Conservation (phyloP, 2,329 filamentous ascomycete genomes). For the Lasiodiplodia sp. region DNA sequence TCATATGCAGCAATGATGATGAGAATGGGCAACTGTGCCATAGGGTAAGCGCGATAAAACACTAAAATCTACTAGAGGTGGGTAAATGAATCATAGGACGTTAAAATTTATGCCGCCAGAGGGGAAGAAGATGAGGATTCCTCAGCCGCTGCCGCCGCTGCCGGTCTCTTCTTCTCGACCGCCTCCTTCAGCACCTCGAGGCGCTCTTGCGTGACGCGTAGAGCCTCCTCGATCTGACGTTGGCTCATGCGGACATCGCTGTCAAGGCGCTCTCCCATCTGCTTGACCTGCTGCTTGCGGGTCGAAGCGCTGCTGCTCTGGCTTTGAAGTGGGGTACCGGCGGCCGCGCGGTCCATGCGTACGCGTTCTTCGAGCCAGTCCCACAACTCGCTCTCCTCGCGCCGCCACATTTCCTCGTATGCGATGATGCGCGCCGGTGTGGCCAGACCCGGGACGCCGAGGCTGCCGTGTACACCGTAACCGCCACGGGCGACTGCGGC, state of each 20-base stretch:
- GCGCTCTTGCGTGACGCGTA: conserved; percentile 85
- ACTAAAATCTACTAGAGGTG: background rate
- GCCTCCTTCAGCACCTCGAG: conserved; percentile 78
- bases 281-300: conserved; percentile 52
- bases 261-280: conserved; percentile 61
- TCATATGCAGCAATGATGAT: background rate
- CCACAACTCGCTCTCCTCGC: conserved; percentile 89
- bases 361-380: conserved; percentile 90
- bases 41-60: background rate
- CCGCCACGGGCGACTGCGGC: conserved; percentile 3
- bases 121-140: conserved; percentile 49
- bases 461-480: conserved; percentile 32
- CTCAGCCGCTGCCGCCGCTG: conserved; percentile 51
- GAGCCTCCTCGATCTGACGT: conserved; percentile 78
- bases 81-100: background rate
- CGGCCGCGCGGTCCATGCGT: conserved; percentile 67
- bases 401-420: conserved; percentile 92
- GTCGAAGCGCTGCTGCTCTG: conserved; percentile 17
- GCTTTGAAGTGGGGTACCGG: conserved; percentile 10
- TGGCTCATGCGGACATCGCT: conserved; percentile 69
- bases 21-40: background rate
- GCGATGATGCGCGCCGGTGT: conserved; percentile 75
- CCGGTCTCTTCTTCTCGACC: conserved; percentile 54
- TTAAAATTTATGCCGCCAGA: conserved; percentile 9
- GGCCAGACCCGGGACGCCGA: conserved; percentile 44